These are phyloP conservation scores for Aspergillus homomorphus DNA, from an alignment of 495 filamentous ascomycete genomes.

Conservation along the genomic window DNA sequence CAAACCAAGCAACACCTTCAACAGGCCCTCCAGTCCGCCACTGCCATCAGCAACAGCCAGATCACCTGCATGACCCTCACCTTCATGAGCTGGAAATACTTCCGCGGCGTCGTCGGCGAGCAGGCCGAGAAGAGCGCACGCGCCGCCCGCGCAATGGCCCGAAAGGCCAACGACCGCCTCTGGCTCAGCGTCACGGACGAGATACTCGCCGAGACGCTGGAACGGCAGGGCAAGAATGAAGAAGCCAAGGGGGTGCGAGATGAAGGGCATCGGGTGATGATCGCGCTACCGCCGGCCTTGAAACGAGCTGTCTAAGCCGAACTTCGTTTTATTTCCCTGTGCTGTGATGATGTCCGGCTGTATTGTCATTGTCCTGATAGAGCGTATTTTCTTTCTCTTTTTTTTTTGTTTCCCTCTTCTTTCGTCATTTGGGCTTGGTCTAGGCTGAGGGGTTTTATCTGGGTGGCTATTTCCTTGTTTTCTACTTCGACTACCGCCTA, in stretches of 20 bases:
- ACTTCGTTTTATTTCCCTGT: too few species aligned
- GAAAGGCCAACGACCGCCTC: conserved; percentile 68
- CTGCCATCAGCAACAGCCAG: conserved; percentile 59
- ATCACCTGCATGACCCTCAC: conserved; percentile 77
- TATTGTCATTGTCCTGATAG: neutral
- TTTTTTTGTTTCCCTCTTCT: conserved; percentile 14
- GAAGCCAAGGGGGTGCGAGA: conserved; percentile 54
- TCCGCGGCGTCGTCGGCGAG: conserved; percentile 78
- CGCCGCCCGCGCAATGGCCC: conserved; percentile 71
- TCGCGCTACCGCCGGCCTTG: conserved; percentile 42
- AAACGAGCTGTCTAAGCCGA: conserved; percentile 26
- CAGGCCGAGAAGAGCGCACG: conserved; percentile 86
- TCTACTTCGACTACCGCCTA: conserved; percentile 16
- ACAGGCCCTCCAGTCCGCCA: conserved; percentile 56
- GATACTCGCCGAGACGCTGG: conserved; percentile 71
- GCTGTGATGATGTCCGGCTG: neutral
- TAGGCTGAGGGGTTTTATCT: neutral
- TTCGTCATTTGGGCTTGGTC: neutral
- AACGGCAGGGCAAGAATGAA: conserved; percentile 62
- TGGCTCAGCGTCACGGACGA: conserved; percentile 85
- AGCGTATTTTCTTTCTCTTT: conserved; percentile 10
- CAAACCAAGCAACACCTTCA: conserved; percentile 77
- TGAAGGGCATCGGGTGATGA: conserved; percentile 43
- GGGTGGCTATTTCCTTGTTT: conserved; percentile 28
- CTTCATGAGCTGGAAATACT: conserved; percentile 83